phyloP scores from a whole-genome alignment of 73 alveolate genomes.

The Symbiodinium pilosum region DNA sequence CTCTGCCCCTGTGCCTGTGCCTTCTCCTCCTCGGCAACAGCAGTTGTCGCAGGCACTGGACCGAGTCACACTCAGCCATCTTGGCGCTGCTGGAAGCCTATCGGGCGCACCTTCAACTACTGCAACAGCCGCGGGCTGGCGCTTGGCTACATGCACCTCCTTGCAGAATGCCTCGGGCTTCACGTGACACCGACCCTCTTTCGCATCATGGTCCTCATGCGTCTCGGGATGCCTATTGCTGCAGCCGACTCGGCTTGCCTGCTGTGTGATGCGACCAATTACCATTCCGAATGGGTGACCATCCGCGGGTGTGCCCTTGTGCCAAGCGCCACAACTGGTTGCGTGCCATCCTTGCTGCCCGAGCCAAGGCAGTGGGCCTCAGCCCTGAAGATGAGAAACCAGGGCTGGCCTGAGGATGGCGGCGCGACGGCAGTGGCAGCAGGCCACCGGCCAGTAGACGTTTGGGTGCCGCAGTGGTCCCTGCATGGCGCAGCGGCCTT shows the following conservation, averaged over 20 bases:
- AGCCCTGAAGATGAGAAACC: not conserved
- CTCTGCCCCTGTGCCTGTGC: not conserved
- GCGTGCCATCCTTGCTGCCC: slow-evolving; percentile 41
- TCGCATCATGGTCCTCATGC: not conserved
- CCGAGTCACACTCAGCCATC: not conserved
- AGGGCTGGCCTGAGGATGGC: slow-evolving; percentile 25
- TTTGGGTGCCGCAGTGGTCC: not conserved
- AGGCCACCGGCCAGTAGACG: slow-evolving; percentile 51
- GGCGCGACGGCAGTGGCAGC: too few species aligned
- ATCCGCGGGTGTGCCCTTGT: slow-evolving; percentile 8
- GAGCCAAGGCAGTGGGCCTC: slow-evolving; percentile 28
- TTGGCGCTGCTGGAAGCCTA: not conserved
- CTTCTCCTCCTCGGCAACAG: not conserved
- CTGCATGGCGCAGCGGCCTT: slow-evolving; percentile 18
- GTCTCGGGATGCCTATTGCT: slow-evolving; percentile 7
- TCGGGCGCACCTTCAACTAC: not conserved
- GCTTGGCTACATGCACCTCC: slow-evolving; percentile 39
- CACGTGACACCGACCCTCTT: not conserved
- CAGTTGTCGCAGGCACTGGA: not conserved
- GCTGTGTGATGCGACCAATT: not conserved
- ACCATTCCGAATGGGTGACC: slow-evolving; percentile 50
- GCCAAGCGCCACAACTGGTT: slow-evolving; percentile 29
- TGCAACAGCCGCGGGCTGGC: not conserved
- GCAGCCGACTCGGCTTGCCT: slow-evolving; percentile 24
- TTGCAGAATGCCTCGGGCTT: not conserved